Percentiles rank a stretch among this genome's conserved stretches.
phyloP scores from a whole-genome alignment of 345 rosid genomes.

The Combretum micranthum region DNA sequence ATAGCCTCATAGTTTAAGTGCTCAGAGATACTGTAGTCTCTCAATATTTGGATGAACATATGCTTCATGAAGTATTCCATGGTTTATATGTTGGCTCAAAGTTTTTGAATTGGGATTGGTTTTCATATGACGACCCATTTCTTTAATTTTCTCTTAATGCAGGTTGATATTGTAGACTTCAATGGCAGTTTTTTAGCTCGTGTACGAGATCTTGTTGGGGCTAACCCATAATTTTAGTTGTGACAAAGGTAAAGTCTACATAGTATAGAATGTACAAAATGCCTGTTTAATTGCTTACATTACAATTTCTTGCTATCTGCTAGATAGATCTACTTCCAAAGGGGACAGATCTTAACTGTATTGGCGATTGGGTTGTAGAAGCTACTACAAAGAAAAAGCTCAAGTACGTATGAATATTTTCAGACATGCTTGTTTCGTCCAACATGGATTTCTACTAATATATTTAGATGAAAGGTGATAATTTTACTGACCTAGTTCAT shows the following conservation, averaged over 20 bases:
- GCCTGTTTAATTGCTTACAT: conserved; percentile 2
- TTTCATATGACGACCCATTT: neutral
- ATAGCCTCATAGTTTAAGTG: no score
- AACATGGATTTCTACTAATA: neutral
- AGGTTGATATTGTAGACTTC: conserved; percentile 97
- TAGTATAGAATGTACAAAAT: neutral
- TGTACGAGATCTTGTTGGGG: conserved; percentile 85
- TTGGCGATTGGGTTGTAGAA: conserved; percentile 98
- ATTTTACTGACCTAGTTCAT: no score
- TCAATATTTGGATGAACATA: no score
- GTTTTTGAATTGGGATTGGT: neutral
- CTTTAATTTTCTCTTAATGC: conserved; percentile 9
- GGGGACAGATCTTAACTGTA: conserved; percentile 84
- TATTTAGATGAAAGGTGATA: no score
- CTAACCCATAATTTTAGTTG: conserved; percentile 81
- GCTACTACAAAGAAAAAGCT: conserved; percentile 74
- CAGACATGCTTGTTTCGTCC: neutral
- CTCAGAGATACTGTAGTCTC: no score
- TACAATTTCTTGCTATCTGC: conserved; percentile 11
- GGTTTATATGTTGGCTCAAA: no score
- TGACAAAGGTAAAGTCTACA: conserved; percentile 58
- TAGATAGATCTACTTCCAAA: conserved; percentile 92
- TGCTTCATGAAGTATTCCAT: no score
- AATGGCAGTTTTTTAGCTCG: conserved; percentile 91
- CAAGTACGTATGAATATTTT: conserved; percentile 38